A percentile compares a stretch with the other conserved stretches of the same genome.
Evolutionary conservation across 495 filamentous ascomycete genomes (phyloP).

Genomic region (Wilcoxina mikolae): DNA sequence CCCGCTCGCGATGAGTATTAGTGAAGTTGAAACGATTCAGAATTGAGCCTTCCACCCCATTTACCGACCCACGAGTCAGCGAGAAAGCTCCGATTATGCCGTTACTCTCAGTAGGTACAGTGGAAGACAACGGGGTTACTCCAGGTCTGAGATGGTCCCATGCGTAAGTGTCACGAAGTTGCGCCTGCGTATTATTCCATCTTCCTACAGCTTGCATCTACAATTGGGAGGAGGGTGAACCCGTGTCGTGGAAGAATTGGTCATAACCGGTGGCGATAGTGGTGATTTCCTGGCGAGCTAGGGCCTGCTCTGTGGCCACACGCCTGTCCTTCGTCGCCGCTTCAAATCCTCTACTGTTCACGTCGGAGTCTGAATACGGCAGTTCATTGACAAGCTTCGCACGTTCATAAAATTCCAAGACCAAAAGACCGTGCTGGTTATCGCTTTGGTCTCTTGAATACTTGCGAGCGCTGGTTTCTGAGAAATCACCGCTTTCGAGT

Average conservation of each 20-base stretch:
- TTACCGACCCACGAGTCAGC: not conserved
- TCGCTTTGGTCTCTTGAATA: not conserved
- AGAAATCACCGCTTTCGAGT: too few relatives aligned
- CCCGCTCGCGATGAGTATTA: constrained; percentile 29
- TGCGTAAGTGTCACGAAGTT: not conserved
- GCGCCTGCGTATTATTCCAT: not conserved
- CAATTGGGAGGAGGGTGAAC: too few relatives aligned
- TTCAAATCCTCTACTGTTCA: not conserved
- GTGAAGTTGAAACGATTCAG: constrained; percentile 36
- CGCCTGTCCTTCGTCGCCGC: not conserved
- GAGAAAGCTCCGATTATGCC: too few relatives aligned
- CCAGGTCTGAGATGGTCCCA: constrained; percentile 20
- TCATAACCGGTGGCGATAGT: too few relatives aligned
- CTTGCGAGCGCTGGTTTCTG: not conserved
- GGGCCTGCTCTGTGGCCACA: too few relatives aligned
- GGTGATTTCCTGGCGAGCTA: too few relatives aligned
- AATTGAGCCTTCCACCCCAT: constrained; percentile 6
- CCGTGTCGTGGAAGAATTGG: too few relatives aligned
- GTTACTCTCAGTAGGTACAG: too few relatives aligned
- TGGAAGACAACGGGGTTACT: not conserved
- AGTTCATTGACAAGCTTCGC: not conserved
- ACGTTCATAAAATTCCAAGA: not conserved
- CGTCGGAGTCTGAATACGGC: not conserved
- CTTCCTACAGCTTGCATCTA: not conserved
- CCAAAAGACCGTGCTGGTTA: too few relatives aligned